Conservation (phyloP, 192 early-diverging fungal genomes). For the Neocallimastix lanati region DNA sequence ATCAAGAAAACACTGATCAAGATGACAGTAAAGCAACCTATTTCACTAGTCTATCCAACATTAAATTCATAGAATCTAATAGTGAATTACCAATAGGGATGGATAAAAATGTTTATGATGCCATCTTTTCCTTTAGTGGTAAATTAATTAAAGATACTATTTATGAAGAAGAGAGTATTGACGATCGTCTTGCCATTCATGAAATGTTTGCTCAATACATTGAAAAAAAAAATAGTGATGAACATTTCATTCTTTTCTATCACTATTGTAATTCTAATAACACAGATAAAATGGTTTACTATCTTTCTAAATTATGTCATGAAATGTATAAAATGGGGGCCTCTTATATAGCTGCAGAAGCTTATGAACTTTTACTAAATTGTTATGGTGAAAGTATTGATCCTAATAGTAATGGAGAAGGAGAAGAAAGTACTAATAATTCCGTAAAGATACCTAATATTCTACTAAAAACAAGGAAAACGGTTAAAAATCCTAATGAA, state of each 20-base stretch:
- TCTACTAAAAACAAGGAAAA: neutral
- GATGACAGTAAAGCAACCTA: neutral
- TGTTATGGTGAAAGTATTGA: neutral
- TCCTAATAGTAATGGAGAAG: neutral
- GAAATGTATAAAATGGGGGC: neutral
- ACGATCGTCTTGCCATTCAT: neutral
- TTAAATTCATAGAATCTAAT: neutral
- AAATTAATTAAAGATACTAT: neutral
- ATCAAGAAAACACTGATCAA: neutral
- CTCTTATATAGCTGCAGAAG: neutral
- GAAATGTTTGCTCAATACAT: neutral
- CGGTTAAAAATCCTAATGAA: neutral
- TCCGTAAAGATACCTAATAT: neutral
- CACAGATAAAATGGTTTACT: neutral
- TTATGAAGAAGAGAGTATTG: neutral
- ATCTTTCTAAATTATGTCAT: neutral
- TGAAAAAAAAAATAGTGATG: neutral
- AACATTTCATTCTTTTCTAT: neutral
- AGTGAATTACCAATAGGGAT: neutral
- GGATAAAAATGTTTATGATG: neutral
- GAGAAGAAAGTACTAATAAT: neutral
- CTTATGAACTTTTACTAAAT: neutral
- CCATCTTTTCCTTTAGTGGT: neutral
- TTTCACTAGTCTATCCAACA: neutral
- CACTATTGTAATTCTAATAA: neutral